Evolutionary conservation across 352 stramenopile species (phyloP).

Genomic region (Aphanomyces invadans): DNA sequence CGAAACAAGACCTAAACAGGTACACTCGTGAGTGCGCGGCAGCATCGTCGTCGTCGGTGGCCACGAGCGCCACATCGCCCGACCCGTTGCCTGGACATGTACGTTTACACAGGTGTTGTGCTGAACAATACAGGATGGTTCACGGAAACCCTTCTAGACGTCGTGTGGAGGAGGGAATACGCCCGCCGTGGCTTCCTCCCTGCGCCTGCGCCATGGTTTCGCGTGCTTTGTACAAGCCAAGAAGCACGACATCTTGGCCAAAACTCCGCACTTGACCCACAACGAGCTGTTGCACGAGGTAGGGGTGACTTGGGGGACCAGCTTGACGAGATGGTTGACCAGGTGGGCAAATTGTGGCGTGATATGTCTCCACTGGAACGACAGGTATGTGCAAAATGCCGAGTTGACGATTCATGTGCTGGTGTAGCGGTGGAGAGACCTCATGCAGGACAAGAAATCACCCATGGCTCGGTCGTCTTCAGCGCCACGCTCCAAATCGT

Average conservation of each 20-base stretch:
- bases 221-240: conserved; percentile 6
- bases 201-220: background rate
- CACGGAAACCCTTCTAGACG: too few relatives aligned
- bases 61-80: background rate
- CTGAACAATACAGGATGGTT: too few relatives aligned
- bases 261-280: conserved; percentile 5
- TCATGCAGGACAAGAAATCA: background rate
- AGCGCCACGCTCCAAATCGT: too few relatives aligned
- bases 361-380: background rate
- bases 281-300: conserved; percentile 17
- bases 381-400: background rate
- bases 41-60: background rate
- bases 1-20: conserved; percentile 24
- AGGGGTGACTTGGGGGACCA: background rate
- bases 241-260: conserved; percentile 1
- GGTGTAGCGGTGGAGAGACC: conserved; percentile 4
- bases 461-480: too few relatives aligned
- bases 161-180: too few relatives aligned
- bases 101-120: too few relatives aligned
- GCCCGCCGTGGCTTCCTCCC: too few relatives aligned
- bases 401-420: background rate
- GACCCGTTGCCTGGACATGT: too few relatives aligned
- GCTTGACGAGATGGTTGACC: background rate
- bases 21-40: background rate
- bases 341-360: conserved; percentile 13